These are phyloP conservation scores for Hypericum perforatum DNA, from an alignment of 345 rosid species.

Conservation along the genomic window DNA sequence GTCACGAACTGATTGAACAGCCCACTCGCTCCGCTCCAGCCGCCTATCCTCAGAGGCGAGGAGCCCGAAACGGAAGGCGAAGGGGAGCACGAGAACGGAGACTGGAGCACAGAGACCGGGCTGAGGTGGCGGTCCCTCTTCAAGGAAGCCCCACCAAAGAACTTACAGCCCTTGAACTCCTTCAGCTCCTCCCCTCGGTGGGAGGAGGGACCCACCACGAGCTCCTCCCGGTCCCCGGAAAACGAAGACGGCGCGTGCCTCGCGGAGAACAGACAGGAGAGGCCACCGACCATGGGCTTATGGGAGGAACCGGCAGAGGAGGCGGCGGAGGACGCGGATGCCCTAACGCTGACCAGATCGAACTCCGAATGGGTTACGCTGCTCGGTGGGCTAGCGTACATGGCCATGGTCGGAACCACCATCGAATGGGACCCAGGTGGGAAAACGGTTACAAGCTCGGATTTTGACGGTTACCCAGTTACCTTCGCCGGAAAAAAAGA, in stretches of 20 bases:
- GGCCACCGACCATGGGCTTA: constrained; percentile 61
- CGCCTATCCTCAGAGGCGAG: constrained; percentile 37
- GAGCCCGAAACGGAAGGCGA: constrained; percentile 28
- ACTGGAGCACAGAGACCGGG: constrained; percentile 76
- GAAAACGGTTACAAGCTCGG: constrained; percentile 1
- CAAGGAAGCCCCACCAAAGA: constrained; percentile 27
- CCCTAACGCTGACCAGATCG: too few species aligned
- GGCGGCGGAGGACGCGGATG: constrained; percentile 38
- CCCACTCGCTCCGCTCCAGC: constrained; percentile 33
- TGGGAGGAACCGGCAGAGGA: constrained; percentile 42
- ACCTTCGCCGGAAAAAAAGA: constrained; percentile 1
- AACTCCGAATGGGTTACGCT: constrained; percentile 14
- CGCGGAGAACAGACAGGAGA: constrained; percentile 67
- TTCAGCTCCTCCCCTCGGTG: constrained; percentile 56
- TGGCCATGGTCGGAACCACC: constrained; percentile 76
- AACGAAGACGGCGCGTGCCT: constrained; percentile 35
- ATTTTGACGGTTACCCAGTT: constrained; percentile 14
- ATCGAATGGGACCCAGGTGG: constrained; percentile 28
- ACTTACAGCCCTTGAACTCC: constrained; percentile 61
- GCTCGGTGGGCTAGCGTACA: constrained; percentile 76
- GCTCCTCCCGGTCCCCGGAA: constrained; percentile 35
- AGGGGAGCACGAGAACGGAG: constrained; percentile 50
- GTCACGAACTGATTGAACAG: constrained; percentile 61
- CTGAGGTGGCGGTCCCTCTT: constrained; percentile 51
- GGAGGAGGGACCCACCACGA: constrained; percentile 31